phyloP scores from a whole-genome alignment of 192 early-diverging fungal species.

The Entomortierella chlamydospora region DNA sequence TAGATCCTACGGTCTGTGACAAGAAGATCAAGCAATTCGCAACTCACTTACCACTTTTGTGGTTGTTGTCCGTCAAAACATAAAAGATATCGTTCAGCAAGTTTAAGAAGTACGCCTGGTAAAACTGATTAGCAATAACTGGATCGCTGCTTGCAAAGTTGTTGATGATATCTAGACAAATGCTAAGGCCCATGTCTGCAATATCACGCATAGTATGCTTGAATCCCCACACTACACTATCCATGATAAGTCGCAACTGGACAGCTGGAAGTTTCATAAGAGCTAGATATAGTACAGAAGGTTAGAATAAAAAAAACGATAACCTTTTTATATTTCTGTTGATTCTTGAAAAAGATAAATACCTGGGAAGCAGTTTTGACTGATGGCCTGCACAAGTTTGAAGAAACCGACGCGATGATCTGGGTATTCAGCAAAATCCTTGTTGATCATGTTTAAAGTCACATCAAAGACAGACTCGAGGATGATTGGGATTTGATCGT shows the following conservation, averaged over 20 bases:
- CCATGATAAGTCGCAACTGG: slow-evolving; percentile 93
- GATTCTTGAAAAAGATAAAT: background rate
- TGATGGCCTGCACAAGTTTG: slow-evolving; percentile 91
- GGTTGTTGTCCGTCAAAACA: slow-evolving; percentile 95
- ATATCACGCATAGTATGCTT: slow-evolving; percentile 99
- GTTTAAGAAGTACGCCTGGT: slow-evolving; percentile 89
- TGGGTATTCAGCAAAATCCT: slow-evolving; percentile 96
- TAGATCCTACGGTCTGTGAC: no score
- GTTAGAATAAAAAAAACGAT: slow-evolving; percentile 14
- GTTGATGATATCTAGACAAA: slow-evolving; percentile 86
- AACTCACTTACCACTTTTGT: slow-evolving; percentile 84
- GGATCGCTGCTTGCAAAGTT: slow-evolving; percentile 84
- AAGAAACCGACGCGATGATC: slow-evolving; percentile 97
- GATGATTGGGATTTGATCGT: slow-evolving; percentile 84
- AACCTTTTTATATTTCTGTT: background rate
- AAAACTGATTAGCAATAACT: slow-evolving; percentile 84
- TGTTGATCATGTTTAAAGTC: slow-evolving; percentile 99
- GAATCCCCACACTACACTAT: slow-evolving; percentile 97
- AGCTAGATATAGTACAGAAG: slow-evolving; percentile 58
- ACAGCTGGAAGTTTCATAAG: slow-evolving; percentile 80
- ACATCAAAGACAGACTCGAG: slow-evolving; percentile 95
- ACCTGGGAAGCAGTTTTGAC: slow-evolving; percentile 90
- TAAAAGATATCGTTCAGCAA: slow-evolving; percentile 96
- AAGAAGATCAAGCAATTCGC: background rate
- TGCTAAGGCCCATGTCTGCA: slow-evolving; percentile 88